Conservation (phyloP, 1,284 basidiomycete genomes). For the Anthracocystis panici-leucophaei region DNA sequence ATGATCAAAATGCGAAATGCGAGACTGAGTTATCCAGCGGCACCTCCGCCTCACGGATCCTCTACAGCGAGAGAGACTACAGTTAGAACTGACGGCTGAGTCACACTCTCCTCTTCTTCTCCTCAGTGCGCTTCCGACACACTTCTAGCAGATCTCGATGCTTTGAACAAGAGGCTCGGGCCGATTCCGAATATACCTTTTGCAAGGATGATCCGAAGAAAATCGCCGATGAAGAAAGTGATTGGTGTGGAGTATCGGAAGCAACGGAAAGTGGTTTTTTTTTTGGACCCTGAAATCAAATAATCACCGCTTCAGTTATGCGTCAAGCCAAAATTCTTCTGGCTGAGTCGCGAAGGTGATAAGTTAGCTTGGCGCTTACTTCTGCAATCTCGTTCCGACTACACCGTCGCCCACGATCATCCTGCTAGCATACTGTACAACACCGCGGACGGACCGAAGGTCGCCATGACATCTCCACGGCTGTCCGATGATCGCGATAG, state of each 20-base stretch:
- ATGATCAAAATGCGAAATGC: too few species aligned
- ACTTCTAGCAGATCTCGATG: neutral
- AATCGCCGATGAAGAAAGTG: conserved; percentile 13
- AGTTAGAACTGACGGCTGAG: too few species aligned
- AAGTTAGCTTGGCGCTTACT: neutral
- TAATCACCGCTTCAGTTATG: conserved; percentile 1
- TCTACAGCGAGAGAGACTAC: too few species aligned
- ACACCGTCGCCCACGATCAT: neutral
- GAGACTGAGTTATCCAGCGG: too few species aligned
- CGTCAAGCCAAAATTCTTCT: neutral
- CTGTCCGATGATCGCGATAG: neutral
- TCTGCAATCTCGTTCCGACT: neutral
- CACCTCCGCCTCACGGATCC: too few species aligned
- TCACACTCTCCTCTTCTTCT: too few species aligned
- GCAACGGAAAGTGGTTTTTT: neutral
- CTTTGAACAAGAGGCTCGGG: conserved; percentile 2
- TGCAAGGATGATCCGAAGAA: neutral
- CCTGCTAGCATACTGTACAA: neutral
- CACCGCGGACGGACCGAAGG: neutral
- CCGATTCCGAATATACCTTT: neutral
- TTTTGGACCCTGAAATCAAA: conserved; percentile 9
- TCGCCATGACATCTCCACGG: neutral
- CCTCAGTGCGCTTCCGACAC: too few species aligned
- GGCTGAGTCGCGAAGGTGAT: neutral
- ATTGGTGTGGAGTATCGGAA: conserved; percentile 7